Base-by-base conservation (phyloP, 768 basidiomycete genomes). In the Termitomyces sp. region DNA sequence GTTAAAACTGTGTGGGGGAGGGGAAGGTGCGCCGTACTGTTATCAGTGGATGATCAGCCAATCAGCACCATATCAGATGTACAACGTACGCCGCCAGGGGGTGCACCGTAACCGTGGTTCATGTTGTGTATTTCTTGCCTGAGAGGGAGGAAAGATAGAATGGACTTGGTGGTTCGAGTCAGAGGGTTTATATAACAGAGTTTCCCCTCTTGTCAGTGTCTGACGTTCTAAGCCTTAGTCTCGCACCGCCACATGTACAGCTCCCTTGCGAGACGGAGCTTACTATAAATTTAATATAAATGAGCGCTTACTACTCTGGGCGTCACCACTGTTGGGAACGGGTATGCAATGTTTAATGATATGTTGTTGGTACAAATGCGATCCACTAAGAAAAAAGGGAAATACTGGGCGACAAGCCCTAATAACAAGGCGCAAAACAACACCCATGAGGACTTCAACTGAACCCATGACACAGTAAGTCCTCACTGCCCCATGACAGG, bases 1-100 rank as follows among this genome's bases (percentile, higher is more conserved):
- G 38, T 66, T 66, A 54, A 68, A 69, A 40, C 65, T 37, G n/a
- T 50, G 49, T 50, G 50, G 62, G 51, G 62, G 65, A 25, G 64
- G 67, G 19, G 66, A 59, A n/a, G 63, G 64, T 46, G 63, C 60
- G 21, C 61, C 61, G 41, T 66, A 63, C 55, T 57, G 16, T 54
- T 38, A 51, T 47, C 55, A 53, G 23, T 51, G 1, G 31, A 47
- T 19, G 17, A 56, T 51, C 25, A 46, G 37, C 54, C 29, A 23
- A 35, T 40, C 51, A 34, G 25, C 8, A 14, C 38, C 21, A 32
- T 23, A 46, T 32, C 19, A 16, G 23, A 31, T 32, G 35, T 16
- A 4, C 35, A 27, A 51, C 50, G 25, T 51, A 51, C 50, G 17
- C 50, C 50, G 38, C 50, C 50, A 29, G 49, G 25, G 6, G 49